phyloP scores from a whole-genome alignment of 176 grass and related monocot genomes.

The Cenchrus fungigraminus region DNA sequence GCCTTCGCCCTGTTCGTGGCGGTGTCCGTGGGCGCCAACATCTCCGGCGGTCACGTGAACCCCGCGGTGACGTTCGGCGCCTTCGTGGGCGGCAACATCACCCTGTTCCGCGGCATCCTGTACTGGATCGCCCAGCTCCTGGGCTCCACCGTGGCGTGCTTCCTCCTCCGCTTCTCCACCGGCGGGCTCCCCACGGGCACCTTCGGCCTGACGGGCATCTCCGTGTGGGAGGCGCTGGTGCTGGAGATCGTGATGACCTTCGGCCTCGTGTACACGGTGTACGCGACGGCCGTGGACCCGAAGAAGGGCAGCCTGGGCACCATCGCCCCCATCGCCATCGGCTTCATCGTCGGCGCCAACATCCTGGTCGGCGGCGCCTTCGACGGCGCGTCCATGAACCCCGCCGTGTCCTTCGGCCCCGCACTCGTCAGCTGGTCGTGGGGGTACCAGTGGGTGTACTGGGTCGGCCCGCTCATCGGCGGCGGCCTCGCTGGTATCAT shows the following conservation, averaged over 20 bases:
- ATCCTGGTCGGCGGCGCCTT: conserved; percentile 87
- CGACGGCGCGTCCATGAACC: conserved; percentile 94
- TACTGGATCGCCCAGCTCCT: conserved; percentile 95
- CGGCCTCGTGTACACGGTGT: conserved; percentile 97
- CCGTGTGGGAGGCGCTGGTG: conserved; percentile 64
- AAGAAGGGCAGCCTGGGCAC: conserved; percentile 86
- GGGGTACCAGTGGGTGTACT: conserved; percentile 90
- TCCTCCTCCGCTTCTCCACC: conserved; percentile 82
- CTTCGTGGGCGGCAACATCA: conserved; percentile 94
- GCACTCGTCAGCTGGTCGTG: conserved; percentile 93
- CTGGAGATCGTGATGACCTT: conserved; percentile 98
- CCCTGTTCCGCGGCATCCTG: conserved; percentile 79
- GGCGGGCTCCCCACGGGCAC: conserved; percentile 68
- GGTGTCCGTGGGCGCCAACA: conserved; percentile 86
- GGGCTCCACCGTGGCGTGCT: conserved; percentile 74
- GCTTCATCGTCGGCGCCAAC: conserved; percentile 95
- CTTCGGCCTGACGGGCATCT: conserved; percentile 69
- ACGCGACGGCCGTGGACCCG: conserved; percentile 87
- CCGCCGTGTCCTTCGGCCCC: conserved; percentile 93
- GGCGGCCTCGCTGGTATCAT: conserved; percentile 73
- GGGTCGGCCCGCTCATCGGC: conserved; percentile 91
- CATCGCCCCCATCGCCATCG: conserved; percentile 91
- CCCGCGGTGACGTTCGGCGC: conserved; percentile 93
- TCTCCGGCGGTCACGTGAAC: conserved; percentile 99
- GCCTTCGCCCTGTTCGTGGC: conserved; percentile 92